Conservation (phyloP, 164 flowering plant species). For the Buxus sempervirens region DNA sequence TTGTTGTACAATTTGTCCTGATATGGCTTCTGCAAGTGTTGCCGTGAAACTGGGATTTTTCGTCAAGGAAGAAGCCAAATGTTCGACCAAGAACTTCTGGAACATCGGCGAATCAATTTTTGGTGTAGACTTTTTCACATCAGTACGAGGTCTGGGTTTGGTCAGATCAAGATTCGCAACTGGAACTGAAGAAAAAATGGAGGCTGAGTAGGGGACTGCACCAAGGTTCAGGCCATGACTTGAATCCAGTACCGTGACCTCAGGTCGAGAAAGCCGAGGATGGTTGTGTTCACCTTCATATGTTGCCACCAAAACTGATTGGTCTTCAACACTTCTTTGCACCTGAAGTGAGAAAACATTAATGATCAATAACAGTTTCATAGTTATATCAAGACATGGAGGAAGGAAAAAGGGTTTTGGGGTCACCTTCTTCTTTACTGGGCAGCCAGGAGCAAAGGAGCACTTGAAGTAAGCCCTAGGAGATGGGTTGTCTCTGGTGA, state of each 20-base stretch:
- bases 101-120: slow-evolving; percentile 19
- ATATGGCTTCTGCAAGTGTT: slow-evolving; percentile 58
- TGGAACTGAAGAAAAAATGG: slow-evolving; percentile 17
- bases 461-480: slow-evolving; percentile 32
- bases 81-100: slow-evolving; percentile 38
- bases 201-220: slow-evolving; percentile 23
- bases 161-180: slow-evolving; percentile 30
- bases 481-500: slow-evolving; percentile 29
- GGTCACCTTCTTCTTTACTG: slow-evolving; percentile 29
- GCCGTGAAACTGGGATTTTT: slow-evolving; percentile 62
- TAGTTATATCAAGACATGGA: neutral
- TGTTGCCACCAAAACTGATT: slow-evolving; percentile 54
- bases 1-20: slow-evolving; percentile 31
- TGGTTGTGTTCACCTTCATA: slow-evolving; percentile 85
- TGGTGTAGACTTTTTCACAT: neutral
- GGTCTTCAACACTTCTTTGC: slow-evolving; percentile 70
- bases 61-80: slow-evolving; percentile 60
- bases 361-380: neutral
- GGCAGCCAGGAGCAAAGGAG: slow-evolving; percentile 31
- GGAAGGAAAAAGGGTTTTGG: neutral
- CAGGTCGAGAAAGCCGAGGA: slow-evolving; percentile 29
- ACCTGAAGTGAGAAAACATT: slow-evolving; percentile 35
- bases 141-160: slow-evolving; percentile 12
- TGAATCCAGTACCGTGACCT: slow-evolving; percentile 21
- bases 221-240: slow-evolving; percentile 13